Conservation (phyloP, 2,329 filamentous ascomycete genomes). For the Aureobasidium uvarum region DNA sequence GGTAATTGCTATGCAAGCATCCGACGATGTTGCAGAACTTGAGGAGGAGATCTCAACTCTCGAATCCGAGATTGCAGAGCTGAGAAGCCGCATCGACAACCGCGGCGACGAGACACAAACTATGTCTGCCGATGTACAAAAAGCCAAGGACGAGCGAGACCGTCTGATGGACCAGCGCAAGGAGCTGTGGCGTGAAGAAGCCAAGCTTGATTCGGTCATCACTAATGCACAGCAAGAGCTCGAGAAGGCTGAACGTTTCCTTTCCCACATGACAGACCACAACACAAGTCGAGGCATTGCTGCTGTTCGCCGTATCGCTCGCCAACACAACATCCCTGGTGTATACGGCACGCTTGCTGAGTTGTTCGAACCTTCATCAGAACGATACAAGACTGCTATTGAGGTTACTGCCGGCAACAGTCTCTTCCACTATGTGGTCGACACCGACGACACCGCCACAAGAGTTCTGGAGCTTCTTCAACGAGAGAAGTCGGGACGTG, state of each 20-base stretch:
- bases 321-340: conserved; percentile 74
- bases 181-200: conserved; percentile 82
- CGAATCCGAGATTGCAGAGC: conserved; percentile 67
- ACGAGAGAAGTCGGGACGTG: conserved; percentile 74
- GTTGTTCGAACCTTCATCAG: conserved; percentile 73
- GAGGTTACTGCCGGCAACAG: conserved; percentile 91
- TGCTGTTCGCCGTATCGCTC: conserved; percentile 79
- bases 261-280: conserved; percentile 85
- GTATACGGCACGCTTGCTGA: conserved; percentile 93
- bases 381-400: conserved; percentile 81
- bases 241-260: conserved; percentile 70
- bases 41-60: conserved; percentile 68
- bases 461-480: conserved; percentile 76
- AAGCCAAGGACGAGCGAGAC: conserved; percentile 75
- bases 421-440: conserved; percentile 94
- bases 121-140: conserved; percentile 70
- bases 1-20: conserved; percentile 77
- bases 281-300: conserved; percentile 82
- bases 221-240: conserved; percentile 73
- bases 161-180: conserved; percentile 83
- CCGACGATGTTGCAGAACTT: conserved; percentile 74
- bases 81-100: conserved; percentile 73
- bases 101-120: conserved; percentile 71
- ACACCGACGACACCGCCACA: conserved; percentile 84
- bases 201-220: conserved; percentile 76